Conservation (phyloP, 139 green algal genomes). For the Chlorella sp. region DNA sequence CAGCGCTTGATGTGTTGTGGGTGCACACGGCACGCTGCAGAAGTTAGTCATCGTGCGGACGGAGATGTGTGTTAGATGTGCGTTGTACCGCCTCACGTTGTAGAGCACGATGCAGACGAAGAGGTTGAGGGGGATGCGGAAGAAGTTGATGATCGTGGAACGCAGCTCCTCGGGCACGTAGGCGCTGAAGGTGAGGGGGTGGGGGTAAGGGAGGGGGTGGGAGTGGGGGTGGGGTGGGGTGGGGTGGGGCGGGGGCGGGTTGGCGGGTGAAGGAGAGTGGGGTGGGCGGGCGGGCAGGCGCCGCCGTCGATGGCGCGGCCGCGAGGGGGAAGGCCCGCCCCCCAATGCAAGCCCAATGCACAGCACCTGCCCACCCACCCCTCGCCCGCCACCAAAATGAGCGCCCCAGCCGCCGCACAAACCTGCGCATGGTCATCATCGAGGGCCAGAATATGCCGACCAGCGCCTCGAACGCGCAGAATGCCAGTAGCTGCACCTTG, state of each 20-base stretch:
- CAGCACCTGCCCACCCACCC: neutral
- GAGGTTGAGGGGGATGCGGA: conserved; percentile 96
- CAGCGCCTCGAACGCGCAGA: conserved; percentile 91
- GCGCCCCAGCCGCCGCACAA: neutral
- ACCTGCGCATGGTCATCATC: conserved; percentile 94
- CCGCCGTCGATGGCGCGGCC: too few relatives aligned
- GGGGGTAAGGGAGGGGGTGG: neutral
- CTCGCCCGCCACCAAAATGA: neutral
- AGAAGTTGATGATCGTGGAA: conserved; percentile 98
- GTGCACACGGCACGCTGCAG: neutral
- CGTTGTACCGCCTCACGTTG: conserved; percentile 72
- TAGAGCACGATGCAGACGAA: conserved; percentile 97
- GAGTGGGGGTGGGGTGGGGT: neutral
- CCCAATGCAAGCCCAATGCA: too few relatives aligned
- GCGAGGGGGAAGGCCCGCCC: too few relatives aligned
- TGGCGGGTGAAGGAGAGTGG: too few relatives aligned
- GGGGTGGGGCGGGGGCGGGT: neutral
- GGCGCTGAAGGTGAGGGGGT: conserved; percentile 17
- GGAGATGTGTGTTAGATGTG: neutral
- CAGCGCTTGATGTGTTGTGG: neutral
- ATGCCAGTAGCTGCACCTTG: conserved; percentile 85
- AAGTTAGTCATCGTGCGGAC: neutral
- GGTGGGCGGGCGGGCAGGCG: too few relatives aligned
- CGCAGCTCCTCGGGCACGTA: conserved; percentile 95
- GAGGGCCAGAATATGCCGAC: conserved; percentile 96